phyloP scores from a whole-genome alignment of 2,329 filamentous ascomycete genomes.

The Hypoxylon sp. region DNA sequence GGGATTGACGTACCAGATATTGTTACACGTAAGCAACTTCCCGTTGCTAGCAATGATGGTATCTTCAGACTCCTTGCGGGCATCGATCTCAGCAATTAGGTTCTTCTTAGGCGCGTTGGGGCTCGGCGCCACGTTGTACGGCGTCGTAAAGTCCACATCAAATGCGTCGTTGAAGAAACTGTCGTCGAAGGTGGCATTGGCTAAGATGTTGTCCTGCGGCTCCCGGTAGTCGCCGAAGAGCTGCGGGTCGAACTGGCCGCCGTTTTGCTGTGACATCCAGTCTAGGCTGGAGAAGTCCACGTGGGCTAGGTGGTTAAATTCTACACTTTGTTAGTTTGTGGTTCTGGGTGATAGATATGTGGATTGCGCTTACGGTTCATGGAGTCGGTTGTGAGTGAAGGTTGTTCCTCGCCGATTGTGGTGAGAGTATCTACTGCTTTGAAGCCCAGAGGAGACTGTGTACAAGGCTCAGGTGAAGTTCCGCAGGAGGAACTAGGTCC shows the following conservation, averaged over 20 bases:
- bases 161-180: slow-evolving; percentile 82
- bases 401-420: slow-evolving; percentile 77
- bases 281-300: slow-evolving; percentile 73
- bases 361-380: slow-evolving; percentile 63
- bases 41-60: slow-evolving; percentile 74
- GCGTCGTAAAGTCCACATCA: slow-evolving; percentile 83
- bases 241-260: slow-evolving; percentile 89
- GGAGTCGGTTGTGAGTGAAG: slow-evolving; percentile 59
- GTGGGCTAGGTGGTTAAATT: slow-evolving; percentile 58
- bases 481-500: slow-evolving; percentile 78
- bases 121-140: slow-evolving; percentile 77
- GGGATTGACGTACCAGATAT: slow-evolving; percentile 82
- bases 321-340: slow-evolving; percentile 48
- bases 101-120: slow-evolving; percentile 67
- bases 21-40: slow-evolving; percentile 84
- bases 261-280: slow-evolving; percentile 85
- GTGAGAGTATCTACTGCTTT: slow-evolving; percentile 75
- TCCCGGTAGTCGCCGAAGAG: slow-evolving; percentile 95
- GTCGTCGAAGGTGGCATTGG: slow-evolving; percentile 78
- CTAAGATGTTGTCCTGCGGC: slow-evolving; percentile 84
- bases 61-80: slow-evolving; percentile 76
- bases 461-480: slow-evolving; percentile 82
- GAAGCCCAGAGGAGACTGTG: slow-evolving; percentile 77
- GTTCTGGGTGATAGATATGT: not conserved
- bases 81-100: slow-evolving; percentile 84